Evolutionary conservation across 192 early-diverging fungal species (phyloP).

Genomic region (Entomortierella chlamydospora): DNA sequence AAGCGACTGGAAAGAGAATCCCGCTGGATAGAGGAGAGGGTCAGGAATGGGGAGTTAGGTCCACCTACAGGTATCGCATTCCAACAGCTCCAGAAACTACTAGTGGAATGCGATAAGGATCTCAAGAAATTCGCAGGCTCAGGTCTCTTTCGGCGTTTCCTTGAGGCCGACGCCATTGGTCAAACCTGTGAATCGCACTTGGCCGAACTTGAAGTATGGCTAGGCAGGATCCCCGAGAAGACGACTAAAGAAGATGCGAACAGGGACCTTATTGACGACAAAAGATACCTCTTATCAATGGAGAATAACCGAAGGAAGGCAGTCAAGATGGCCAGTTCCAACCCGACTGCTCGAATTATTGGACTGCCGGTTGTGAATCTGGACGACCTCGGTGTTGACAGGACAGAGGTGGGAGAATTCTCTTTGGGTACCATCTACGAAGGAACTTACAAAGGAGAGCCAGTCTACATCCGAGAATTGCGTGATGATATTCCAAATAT

Average conservation of each 20-base stretch:
- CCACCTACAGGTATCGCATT: background rate
- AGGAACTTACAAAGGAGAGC: slow-evolving; percentile 15
- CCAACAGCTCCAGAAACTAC: slow-evolving; percentile 8
- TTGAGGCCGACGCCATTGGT: slow-evolving; percentile 1
- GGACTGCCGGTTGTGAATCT: slow-evolving; percentile 24
- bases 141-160: slow-evolving; percentile 11
- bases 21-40: slow-evolving; percentile 1
- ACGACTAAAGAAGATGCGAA: too few relatives aligned
- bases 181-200: slow-evolving; percentile 4
- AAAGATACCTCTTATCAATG: too few relatives aligned
- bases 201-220: slow-evolving; percentile 8
- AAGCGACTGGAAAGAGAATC: slow-evolving; percentile 1
- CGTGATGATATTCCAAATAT: slow-evolving; percentile 1
- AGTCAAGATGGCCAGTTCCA: too few relatives aligned
- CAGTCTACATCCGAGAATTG: slow-evolving; percentile 20
- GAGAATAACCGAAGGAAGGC: too few relatives aligned
- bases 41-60: slow-evolving; percentile 25
- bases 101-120: slow-evolving; percentile 11
- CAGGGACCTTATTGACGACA: too few relatives aligned
- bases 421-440: slow-evolving; percentile 18
- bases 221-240: too few relatives aligned
- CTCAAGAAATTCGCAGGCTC: slow-evolving; percentile 14
- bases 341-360: too few relatives aligned
- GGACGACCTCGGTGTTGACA: slow-evolving; percentile 15
- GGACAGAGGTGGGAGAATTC: slow-evolving; percentile 19